Percentiles rank a stretch among this genome's conserved stretches.
Evolutionary conservation across 1,139 yeast species (phyloP).

Genomic region (Blastobotrys proliferans): DNA sequence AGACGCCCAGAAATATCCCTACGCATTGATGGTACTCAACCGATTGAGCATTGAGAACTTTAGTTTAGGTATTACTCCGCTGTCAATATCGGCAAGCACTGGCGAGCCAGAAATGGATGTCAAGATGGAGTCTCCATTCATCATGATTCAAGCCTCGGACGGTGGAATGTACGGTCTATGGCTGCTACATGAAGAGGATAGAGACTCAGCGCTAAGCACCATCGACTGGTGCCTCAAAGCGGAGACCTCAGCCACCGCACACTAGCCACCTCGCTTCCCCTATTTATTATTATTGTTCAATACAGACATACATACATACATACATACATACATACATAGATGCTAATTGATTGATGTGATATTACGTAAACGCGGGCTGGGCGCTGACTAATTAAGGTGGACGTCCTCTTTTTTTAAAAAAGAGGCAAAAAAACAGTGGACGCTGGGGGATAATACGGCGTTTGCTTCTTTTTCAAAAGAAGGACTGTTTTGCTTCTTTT

Average conservation of each 20-base stretch:
- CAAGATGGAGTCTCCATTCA: constrained; percentile 72
- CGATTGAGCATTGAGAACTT: constrained; percentile 74
- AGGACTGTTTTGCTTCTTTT: too few relatives aligned
- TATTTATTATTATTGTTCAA: too few relatives aligned
- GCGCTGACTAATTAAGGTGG: too few relatives aligned
- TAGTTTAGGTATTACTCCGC: constrained; percentile 71
- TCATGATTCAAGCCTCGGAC: constrained; percentile 69
- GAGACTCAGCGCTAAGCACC: constrained; percentile 57
- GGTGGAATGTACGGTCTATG: constrained; percentile 87
- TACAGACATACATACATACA: too few relatives aligned
- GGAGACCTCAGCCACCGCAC: constrained; percentile 3
- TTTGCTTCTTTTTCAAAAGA: too few relatives aligned
- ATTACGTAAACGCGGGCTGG: too few relatives aligned
- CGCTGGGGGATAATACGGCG: too few relatives aligned
- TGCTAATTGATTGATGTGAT: too few relatives aligned
- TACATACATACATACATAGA: too few relatives aligned
- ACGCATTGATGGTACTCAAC: constrained; percentile 75
- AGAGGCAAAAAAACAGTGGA: too few relatives aligned
- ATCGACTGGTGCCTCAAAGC: constrained; percentile 44
- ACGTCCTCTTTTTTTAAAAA: too few relatives aligned
- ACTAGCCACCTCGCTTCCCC: too few relatives aligned
- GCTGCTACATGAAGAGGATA: constrained; percentile 76
- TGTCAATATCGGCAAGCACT: constrained; percentile 39
- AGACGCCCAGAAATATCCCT: constrained; percentile 46
- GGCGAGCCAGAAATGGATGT: constrained; percentile 61